Conservation (phyloP, 257 asterid species). For the Rehmannia glutinosa region DNA sequence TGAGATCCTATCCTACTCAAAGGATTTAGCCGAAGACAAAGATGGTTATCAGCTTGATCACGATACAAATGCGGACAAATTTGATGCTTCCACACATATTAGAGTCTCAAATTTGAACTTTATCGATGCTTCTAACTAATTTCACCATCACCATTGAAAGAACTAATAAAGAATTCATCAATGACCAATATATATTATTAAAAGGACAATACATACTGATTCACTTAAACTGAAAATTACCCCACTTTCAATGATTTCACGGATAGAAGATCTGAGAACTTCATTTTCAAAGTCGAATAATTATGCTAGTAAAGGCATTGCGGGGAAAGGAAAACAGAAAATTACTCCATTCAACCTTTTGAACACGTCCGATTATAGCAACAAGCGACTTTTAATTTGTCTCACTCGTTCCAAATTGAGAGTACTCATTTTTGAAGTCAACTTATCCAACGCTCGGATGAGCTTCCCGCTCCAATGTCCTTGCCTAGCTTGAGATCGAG, state of each 20-base stretch:
- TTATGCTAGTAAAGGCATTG: neutral
- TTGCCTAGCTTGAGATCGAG: conserved; percentile 59
- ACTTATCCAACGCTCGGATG: conserved; percentile 90
- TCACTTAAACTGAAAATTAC: neutral
- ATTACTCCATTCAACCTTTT: conserved; percentile 54
- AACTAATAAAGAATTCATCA: neutral
- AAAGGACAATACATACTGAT: neutral
- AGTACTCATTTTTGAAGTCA: conserved; percentile 93
- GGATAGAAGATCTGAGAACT: neutral
- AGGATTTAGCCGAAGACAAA: neutral
- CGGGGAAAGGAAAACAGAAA: conserved; percentile 10
- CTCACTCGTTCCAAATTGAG: conserved; percentile 96
- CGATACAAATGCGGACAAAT: no score
- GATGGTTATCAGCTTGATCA: neutral
- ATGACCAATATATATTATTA: neutral
- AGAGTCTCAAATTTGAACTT: neutral
- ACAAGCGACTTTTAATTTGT: conserved; percentile 94
- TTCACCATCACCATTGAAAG: neutral
- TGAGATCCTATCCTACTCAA: neutral
- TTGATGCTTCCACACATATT: neutral
- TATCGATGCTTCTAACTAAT: neutral
- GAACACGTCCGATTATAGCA: conserved; percentile 96
- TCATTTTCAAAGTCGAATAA: neutral
- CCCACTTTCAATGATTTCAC: neutral
- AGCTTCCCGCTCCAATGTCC: conserved; percentile 94